Evolutionary conservation across 2,329 filamentous ascomycete genomes (phyloP).

Genomic region (Fusarium setosum): DNA sequence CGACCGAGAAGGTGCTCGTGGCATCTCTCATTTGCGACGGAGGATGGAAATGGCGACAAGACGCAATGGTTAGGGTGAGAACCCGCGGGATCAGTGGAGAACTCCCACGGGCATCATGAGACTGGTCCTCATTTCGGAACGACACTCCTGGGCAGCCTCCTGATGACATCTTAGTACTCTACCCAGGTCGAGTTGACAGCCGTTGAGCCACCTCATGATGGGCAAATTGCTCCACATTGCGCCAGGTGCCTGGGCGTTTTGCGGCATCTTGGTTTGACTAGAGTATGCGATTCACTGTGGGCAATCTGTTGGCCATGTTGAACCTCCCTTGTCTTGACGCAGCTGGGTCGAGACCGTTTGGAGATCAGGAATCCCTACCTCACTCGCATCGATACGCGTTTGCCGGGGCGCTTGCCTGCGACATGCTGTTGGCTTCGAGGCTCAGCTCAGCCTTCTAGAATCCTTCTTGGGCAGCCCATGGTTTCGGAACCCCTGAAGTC

Average conservation of each 20-base stretch:
- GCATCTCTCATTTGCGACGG: background rate
- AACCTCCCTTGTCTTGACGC: constrained; percentile 6
- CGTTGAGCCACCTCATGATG: background rate
- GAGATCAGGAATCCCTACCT: constrained; percentile 24
- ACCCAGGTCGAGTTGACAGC: background rate
- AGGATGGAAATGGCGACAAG: background rate
- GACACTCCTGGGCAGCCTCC: constrained; percentile 6
- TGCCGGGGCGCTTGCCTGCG: constrained; percentile 2
- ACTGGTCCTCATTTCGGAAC: constrained; percentile 29
- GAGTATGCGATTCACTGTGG: constrained; percentile 5
- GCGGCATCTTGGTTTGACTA: background rate
- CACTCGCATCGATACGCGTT: constrained; percentile 12
- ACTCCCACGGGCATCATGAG: constrained; percentile 7
- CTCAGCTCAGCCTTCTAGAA: constrained; percentile 43
- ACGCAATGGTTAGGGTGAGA: constrained; percentile 1
- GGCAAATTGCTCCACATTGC: background rate
- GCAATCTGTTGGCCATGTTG: constrained; percentile 9
- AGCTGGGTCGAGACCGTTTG: background rate
- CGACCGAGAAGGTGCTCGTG: background rate
- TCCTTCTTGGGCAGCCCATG: constrained; percentile 34
- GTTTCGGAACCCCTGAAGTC: constrained; percentile 29
- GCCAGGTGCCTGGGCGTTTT: background rate
- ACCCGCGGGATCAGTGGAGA: constrained; percentile 25
- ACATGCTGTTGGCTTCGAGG: constrained; percentile 16
- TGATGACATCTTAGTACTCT: background rate